Percentiles rank a stretch among this genome's conserved stretches.
Conservation (phyloP, 108 stramenopile genomes). For the Nannochloropsis gaditana region DNA sequence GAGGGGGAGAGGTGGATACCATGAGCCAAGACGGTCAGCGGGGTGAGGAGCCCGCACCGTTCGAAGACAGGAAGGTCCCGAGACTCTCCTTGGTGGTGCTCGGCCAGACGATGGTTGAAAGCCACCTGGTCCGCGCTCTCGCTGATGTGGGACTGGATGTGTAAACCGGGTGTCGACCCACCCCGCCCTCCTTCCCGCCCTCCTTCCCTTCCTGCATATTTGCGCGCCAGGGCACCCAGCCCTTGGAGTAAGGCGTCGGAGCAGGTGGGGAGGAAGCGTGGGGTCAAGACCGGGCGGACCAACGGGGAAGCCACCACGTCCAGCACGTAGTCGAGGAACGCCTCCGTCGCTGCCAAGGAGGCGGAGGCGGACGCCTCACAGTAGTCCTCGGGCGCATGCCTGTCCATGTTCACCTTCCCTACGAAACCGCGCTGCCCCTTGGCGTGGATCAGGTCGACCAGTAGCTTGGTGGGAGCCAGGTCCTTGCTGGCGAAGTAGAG, state of each 20-base stretch:
- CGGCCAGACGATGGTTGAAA: slow-evolving; percentile 33
- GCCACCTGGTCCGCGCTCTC: slow-evolving; percentile 57
- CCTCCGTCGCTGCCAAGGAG: slow-evolving; percentile 45
- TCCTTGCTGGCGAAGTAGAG: slow-evolving; percentile 58
- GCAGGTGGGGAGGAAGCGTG: slow-evolving; percentile 65
- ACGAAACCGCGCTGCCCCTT: slow-evolving; percentile 57
- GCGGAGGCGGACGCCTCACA: slow-evolving; percentile 47
- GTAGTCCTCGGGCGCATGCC: slow-evolving; percentile 53
- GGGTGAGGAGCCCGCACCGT: slow-evolving; percentile 38
- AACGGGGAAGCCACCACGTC: background rate
- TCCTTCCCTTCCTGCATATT: slow-evolving; percentile 22
- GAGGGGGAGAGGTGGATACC: slow-evolving; percentile 43
- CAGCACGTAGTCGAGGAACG: slow-evolving; percentile 41
- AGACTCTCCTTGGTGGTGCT: slow-evolving; percentile 35
- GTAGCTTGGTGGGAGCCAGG: slow-evolving; percentile 45
- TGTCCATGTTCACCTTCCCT: slow-evolving; percentile 65
- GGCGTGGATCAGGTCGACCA: slow-evolving; percentile 45
- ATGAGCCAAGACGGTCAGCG: slow-evolving; percentile 55
- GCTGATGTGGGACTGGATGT: slow-evolving; percentile 52
- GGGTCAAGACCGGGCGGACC: slow-evolving; percentile 55
- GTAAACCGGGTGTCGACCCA: slow-evolving; percentile 31
- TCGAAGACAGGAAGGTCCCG: slow-evolving; percentile 55
- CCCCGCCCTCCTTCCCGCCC: background rate
- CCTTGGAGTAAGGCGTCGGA: slow-evolving; percentile 50
- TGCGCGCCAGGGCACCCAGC: slow-evolving; percentile 45